These are phyloP conservation scores for Aspergillus nomiae DNA, from an alignment of 2,329 filamentous ascomycete species.

Conservation along the genomic window DNA sequence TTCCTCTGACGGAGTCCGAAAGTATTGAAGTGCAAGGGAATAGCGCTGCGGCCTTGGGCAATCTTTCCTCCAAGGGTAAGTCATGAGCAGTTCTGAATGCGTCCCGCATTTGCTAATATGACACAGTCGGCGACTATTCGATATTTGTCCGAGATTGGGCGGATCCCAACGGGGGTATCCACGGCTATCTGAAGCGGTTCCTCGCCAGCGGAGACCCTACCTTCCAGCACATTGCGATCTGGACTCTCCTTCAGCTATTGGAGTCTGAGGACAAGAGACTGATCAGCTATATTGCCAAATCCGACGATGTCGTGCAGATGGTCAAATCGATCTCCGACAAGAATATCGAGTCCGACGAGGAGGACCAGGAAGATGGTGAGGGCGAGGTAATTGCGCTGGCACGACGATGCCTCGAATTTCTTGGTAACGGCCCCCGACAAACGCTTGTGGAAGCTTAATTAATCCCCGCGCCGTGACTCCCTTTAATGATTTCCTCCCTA, in stretches of 20 bases:
- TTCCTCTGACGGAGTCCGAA: constrained; percentile 89
- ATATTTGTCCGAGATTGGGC: constrained; percentile 95
- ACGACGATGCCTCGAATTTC: constrained; percentile 82
- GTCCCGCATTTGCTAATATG: constrained; percentile 24
- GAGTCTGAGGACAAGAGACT: constrained; percentile 91
- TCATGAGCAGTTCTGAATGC: not conserved
- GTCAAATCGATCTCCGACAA: constrained; percentile 89
- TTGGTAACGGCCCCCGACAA: constrained; percentile 75
- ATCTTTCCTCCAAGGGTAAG: constrained; percentile 93
- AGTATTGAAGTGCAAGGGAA: constrained; percentile 99
- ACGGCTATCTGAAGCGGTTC: constrained; percentile 92
- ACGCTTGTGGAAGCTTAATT: constrained; percentile 75
- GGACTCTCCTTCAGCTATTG: constrained; percentile 92
- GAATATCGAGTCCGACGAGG: constrained; percentile 82
- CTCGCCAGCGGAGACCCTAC: constrained; percentile 92
- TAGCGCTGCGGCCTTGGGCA: constrained; percentile 92
- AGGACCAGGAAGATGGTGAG: constrained; percentile 85
- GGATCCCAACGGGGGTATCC: constrained; percentile 89
- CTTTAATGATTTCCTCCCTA: constrained; percentile 6
- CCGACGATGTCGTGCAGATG: constrained; percentile 87
- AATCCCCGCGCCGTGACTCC: constrained; percentile 1
- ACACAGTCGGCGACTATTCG: constrained; percentile 86
- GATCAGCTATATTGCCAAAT: constrained; percentile 85
- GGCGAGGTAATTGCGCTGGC: constrained; percentile 91
- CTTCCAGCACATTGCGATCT: constrained; percentile 98